Evolutionary conservation across 176 grass and related monocot species (phyloP).

Genomic region (Ensete glaucum): DNA sequence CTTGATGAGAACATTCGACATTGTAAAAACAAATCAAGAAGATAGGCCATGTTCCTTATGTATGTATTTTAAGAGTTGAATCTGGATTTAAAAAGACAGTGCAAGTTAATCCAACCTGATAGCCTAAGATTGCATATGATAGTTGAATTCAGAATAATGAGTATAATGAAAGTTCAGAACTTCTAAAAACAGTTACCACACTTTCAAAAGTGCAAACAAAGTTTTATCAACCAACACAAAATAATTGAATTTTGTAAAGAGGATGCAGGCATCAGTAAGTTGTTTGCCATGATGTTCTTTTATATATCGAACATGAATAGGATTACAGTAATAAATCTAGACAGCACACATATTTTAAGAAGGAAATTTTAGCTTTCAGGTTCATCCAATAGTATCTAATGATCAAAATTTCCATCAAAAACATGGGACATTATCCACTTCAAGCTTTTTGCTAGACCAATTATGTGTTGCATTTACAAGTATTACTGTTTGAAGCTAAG

Average conservation of each 20-base stretch:
- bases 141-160: neutral
- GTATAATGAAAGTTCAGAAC: neutral
- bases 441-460: no score
- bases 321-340: neutral
- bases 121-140: neutral
- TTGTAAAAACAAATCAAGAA: no score
- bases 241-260: no score
- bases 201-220: no score
- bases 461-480: neutral
- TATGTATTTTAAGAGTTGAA: no score
- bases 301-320: neutral
- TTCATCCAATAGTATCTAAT: neutral
- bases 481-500: conserved; percentile 6
- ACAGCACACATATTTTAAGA: neutral
- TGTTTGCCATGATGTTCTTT: neutral
- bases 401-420: neutral
- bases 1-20: no score
- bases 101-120: neutral
- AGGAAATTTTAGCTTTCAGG: neutral
- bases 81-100: neutral
- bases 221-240: no score
- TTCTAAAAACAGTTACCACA: no score
- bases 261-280: neutral
- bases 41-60: no score
- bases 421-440: no score